phyloP scores from a whole-genome alignment of 1,139 yeast species.

The Kodamaea derodonti region DNA sequence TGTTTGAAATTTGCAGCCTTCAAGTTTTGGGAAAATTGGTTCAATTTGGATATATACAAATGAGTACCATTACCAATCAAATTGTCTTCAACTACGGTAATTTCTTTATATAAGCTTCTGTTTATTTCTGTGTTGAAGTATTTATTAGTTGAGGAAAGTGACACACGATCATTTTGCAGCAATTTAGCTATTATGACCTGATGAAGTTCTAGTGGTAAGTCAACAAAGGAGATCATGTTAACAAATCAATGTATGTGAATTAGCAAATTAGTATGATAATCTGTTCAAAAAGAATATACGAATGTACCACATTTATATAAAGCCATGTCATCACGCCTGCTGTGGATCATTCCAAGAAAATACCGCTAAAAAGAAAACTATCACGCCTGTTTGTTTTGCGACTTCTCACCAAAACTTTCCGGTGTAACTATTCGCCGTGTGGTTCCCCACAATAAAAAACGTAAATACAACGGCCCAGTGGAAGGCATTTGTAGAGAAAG shows the following conservation, averaged over 20 bases:
- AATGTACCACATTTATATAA: no score
- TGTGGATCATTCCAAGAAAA: not conserved
- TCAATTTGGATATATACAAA: constrained; percentile 7
- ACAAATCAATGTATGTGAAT: not conserved
- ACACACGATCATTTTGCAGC: constrained; percentile 13
- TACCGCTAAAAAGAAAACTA: not conserved
- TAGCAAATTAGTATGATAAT: no score
- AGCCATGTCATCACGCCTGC: not conserved
- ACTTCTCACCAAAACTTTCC: no score
- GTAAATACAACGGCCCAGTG: not conserved
- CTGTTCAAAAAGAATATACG: no score
- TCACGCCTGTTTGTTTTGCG: not conserved
- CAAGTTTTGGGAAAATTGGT: constrained; percentile 12
- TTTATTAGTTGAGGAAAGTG: constrained; percentile 12
- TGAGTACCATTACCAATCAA: constrained; percentile 5
- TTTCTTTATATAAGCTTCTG: constrained; percentile 14
- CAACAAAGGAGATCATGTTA: constrained; percentile 2
- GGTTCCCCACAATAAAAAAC: not conserved
- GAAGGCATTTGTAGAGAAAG: not conserved
- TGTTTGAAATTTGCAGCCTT: constrained; percentile 12
- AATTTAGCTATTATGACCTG: constrained; percentile 11
- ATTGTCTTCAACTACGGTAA: constrained; percentile 15
- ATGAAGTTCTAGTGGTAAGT: constrained; percentile 13
- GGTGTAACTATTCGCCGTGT: no score
- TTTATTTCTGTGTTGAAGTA: constrained; percentile 14